A percentile compares a stretch with the other conserved stretches of the same genome.
Conservation (phyloP, 768 basidiomycete species). For the Steccherinum ochraceum region DNA sequence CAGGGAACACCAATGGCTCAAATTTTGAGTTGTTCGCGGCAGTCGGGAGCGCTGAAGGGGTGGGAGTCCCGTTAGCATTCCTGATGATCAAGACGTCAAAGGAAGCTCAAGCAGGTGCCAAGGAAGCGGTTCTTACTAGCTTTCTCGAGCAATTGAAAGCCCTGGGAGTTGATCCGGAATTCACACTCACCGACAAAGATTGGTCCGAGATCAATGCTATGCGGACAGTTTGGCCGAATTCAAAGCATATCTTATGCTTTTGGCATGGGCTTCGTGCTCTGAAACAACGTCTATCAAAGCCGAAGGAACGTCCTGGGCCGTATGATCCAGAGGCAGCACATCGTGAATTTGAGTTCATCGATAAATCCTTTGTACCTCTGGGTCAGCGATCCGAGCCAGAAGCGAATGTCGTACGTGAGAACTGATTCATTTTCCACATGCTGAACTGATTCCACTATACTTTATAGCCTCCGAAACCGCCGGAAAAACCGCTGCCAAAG, state of each 20-base stretch:
- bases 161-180: conserved; percentile 18
- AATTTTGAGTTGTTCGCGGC: conserved; percentile 27
- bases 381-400: too few relatives aligned
- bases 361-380: background rate
- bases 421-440: too few relatives aligned
- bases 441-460: conserved; percentile 1
- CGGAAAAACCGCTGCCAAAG: background rate
- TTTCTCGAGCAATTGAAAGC: conserved; percentile 21
- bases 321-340: conserved; percentile 23
- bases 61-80: conserved; percentile 27
- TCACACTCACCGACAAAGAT: conserved; percentile 29
- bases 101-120: conserved; percentile 15
- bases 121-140: conserved; percentile 20
- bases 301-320: conserved; percentile 17
- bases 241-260: conserved; percentile 34
- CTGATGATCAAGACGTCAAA: conserved; percentile 15
- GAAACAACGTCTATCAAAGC: conserved; percentile 23
- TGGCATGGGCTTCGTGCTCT: conserved; percentile 29
- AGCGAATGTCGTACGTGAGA: background rate
- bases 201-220: conserved; percentile 29
- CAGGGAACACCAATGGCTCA: conserved; percentile 28
- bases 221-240: conserved; percentile 16
- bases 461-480: conserved; percentile 4
- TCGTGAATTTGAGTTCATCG: background rate
- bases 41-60: conserved; percentile 27